A percentile compares a stretch with the other conserved stretches of the same genome.
Evolutionary conservation across 179 eudicot species (phyloP).

Genomic region (Gypsophila paniculata): DNA sequence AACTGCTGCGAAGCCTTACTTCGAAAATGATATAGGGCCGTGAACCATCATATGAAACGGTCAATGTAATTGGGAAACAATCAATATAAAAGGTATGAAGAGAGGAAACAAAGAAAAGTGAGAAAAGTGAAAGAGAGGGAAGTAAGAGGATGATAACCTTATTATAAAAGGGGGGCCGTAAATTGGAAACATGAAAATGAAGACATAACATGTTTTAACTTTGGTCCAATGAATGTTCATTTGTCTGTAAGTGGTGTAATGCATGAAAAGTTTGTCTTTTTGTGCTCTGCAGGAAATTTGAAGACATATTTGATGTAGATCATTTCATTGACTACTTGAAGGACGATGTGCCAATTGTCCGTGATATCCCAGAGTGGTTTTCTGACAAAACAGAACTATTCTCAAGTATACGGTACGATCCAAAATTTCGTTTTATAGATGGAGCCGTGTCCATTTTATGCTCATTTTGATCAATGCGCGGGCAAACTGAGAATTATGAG

Average conservation of each 20-base stretch:
- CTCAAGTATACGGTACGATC: conserved; percentile 75
- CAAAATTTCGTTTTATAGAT: too few relatives aligned
- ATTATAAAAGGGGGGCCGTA: not conserved
- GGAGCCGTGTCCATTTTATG: too few relatives aligned
- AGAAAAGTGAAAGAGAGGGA: not conserved
- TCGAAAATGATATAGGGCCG: not conserved
- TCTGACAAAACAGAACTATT: conserved; percentile 84
- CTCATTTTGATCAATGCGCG: too few relatives aligned
- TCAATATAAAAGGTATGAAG: not conserved
- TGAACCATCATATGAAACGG: not conserved
- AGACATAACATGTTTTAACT: not conserved
- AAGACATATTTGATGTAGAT: conserved; percentile 97
- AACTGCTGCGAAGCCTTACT: not conserved
- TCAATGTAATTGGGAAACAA: not conserved
- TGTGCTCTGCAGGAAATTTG: conserved; percentile 65
- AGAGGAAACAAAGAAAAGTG: not conserved
- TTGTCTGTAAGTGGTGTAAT: not conserved
- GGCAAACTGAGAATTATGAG: not conserved
- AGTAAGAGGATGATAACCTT: not conserved
- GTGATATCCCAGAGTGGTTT: conserved; percentile 98
- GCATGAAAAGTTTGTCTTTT: not conserved
- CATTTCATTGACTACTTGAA: conserved; percentile 96
- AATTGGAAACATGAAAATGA: not conserved
- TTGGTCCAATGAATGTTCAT: not conserved
- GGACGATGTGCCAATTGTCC: conserved; percentile 88